Evolutionary conservation across 352 stramenopile species (phyloP), one percentile per base, ranked within the genome.

Genomic region (Pythium dissotocum): DNA sequence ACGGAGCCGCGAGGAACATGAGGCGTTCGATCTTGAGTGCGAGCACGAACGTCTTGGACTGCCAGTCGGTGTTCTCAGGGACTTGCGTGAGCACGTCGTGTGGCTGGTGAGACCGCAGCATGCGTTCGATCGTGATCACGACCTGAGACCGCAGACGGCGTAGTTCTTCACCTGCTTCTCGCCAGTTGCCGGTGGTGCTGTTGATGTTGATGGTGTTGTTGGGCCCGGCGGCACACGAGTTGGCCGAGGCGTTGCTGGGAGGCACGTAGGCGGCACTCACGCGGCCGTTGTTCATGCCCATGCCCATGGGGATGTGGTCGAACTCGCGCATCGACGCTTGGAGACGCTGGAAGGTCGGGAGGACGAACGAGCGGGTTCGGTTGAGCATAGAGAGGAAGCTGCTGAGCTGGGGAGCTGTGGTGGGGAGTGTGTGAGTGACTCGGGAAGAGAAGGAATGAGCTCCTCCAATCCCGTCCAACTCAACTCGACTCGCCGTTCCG

Each of bases 1-100:
- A 85, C n/a, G 69, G 76, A n/a, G 80, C 78, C 1, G 78, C 69
- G 51, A 76, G 77, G 71, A 87, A 89, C 77, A 89, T 83, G 67
- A 89, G 77, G 1, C 78, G 74, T 61, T 89, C 80, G 59, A 89
- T 85, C 68, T 88, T 88, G 62, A 86, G 80, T 24, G 80, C 77
- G 46, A 88, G 56, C 40, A 70, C 40, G 60, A 86, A 80, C 12
- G 80, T 88, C 76, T 88, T 88, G 56, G 73, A 82, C 51, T 78
- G 74, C 80, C 80, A 88, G 69, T 86, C 70, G 16, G 63, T 82
- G 77, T 88, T 88, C 66, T 86, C 78, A 4, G 77, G 80, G 21
- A 88, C 76, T 56, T 86, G 72, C 1, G 80, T 88, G 52, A 88
- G 70, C 63, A 88, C 80, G 51, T 85, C 77, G 66, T 88, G 80